phyloP scores from a whole-genome alignment of 345 rosid species.

The Eucalyptus decipiens region DNA sequence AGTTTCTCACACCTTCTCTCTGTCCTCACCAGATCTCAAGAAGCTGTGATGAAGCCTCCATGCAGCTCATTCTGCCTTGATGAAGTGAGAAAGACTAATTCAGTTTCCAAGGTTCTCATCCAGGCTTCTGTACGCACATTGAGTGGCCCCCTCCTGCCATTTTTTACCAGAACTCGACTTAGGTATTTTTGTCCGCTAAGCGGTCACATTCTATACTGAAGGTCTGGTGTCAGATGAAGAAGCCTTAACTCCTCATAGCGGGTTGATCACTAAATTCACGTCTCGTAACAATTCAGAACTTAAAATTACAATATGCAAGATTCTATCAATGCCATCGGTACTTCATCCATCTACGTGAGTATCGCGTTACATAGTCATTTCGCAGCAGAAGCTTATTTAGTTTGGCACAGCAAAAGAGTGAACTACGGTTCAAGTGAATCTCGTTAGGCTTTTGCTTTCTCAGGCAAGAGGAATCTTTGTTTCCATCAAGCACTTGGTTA shows the following conservation, averaged over 20 bases:
- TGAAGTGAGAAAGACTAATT: background rate
- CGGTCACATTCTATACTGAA: background rate
- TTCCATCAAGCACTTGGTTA: background rate
- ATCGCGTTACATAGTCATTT: background rate
- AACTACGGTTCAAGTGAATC: background rate
- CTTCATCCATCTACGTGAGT: background rate
- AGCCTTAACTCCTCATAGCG: background rate
- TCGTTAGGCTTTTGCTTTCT: background rate
- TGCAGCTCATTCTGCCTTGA: background rate
- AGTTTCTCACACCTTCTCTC: conserved; percentile 29
- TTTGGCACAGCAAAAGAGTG: background rate
- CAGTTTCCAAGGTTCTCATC: background rate
- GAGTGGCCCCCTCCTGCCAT: background rate
- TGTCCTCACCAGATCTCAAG: conserved; percentile 11
- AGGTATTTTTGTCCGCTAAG: background rate
- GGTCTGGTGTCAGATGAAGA: background rate
- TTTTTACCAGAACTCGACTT: background rate
- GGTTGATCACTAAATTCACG: background rate
- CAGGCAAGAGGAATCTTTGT: background rate
- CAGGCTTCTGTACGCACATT: background rate
- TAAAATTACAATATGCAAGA: background rate
- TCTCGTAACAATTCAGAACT: background rate
- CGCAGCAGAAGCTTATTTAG: background rate
- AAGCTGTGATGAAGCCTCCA: background rate
- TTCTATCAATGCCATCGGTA: background rate